Conservation (phyloP, 352 stramenopile genomes). For the Aphanomyces invadans region DNA sequence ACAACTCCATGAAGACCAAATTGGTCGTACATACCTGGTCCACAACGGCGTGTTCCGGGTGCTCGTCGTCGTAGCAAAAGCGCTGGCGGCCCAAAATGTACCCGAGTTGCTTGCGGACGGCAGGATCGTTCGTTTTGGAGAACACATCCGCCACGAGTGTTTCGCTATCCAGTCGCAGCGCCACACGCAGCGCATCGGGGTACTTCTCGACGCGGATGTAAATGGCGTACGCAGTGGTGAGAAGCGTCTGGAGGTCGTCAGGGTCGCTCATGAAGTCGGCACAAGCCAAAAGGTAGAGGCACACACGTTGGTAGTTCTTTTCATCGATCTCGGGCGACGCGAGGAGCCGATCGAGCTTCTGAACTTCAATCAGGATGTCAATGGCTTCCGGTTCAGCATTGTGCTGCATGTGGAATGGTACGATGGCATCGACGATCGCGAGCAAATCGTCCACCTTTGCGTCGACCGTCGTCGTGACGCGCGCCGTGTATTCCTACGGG, state of each 20-base stretch:
- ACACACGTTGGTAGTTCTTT: conserved; percentile 98
- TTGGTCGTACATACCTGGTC: conserved; percentile 67
- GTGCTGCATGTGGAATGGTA: conserved; percentile 98
- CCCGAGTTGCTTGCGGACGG: conserved; percentile 88
- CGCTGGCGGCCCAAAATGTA: conserved; percentile 94
- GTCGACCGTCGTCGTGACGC: conserved; percentile 43
- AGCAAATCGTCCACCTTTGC: conserved; percentile 89
- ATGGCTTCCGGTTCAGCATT: conserved; percentile 99
- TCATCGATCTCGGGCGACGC: conserved; percentile 92
- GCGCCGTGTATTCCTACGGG: conserved; percentile 60
- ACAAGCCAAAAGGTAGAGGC: conserved; percentile 97
- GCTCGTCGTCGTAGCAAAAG: conserved; percentile 92
- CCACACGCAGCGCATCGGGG: conserved; percentile 95
- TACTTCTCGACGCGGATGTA: conserved; percentile 92
- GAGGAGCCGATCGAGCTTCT: conserved; percentile 93
- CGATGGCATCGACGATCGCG: conserved; percentile 96
- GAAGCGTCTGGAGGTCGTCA: conserved; percentile 91
- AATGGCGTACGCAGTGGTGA: conserved; percentile 91
- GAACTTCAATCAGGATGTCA: conserved; percentile 98
- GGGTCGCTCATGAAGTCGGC: conserved; percentile 98
- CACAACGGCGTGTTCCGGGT: conserved; percentile 40
- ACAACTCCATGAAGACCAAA: neutral
- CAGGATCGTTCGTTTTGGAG: conserved; percentile 56
- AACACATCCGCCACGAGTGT: conserved; percentile 71
- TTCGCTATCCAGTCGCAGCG: conserved; percentile 86